phyloP scores from a whole-genome alignment of 2,329 filamentous ascomycete genomes.

The Aspergillus fumigatiaffinis region DNA sequence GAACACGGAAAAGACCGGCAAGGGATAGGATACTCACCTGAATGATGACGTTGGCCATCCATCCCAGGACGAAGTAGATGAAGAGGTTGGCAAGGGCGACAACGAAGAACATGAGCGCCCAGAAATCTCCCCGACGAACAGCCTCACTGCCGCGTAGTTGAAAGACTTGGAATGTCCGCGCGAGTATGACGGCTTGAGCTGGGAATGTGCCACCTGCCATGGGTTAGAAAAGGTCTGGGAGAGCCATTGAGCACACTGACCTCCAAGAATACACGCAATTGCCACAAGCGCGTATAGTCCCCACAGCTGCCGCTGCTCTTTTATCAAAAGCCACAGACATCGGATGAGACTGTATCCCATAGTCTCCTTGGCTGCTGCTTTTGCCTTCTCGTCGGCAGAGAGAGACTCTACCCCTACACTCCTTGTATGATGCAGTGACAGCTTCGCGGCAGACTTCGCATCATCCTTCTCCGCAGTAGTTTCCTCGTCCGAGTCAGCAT shows the following conservation, averaged over 20 bases:
- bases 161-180: no score
- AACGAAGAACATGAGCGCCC: no score
- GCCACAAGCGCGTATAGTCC: not conserved
- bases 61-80: no score
- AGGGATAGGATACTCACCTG: no score
- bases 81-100: no score
- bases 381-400: not conserved
- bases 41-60: no score
- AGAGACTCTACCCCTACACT: not conserved
- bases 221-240: no score
- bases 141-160: no score
- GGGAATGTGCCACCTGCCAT: no score
- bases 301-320: not conserved
- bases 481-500: not conserved
- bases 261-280: not conserved
- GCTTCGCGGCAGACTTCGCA: not conserved
- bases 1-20: no score
- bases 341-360: not conserved
- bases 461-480: constrained; percentile 12
- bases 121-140: no score
- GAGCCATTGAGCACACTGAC: not conserved
- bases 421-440: not conserved
- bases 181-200: no score
- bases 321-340: not conserved
- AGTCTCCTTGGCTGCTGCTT: not conserved